Percentiles rank a stretch among this genome's conserved stretches.
These are phyloP conservation scores for Pleurozium schreberi DNA, from an alignment of 225 moss, liverwort and hornwort species.

Conservation along the genomic window DNA sequence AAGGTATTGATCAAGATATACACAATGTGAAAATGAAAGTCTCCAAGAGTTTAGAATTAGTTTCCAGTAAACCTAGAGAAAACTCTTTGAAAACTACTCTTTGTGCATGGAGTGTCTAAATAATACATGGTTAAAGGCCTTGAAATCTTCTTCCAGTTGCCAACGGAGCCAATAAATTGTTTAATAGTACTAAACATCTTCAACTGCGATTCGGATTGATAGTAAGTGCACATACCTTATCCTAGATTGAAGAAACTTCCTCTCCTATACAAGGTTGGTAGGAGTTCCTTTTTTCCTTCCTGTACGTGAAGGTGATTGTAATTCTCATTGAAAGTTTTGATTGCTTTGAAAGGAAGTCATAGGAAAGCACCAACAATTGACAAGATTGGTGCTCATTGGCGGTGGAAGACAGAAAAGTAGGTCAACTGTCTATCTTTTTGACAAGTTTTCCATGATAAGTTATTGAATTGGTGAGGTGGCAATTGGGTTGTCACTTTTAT, in stretches of 20 bases:
- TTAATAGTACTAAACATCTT: fast-evolving
- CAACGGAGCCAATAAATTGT: fast-evolving
- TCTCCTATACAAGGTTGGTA: background rate
- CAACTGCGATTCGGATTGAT: fast-evolving
- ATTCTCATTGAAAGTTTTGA: background rate
- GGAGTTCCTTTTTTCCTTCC: background rate
- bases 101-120: no score
- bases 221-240: background rate
- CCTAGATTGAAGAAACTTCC: background rate
- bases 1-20: no score
- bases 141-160: background rate
- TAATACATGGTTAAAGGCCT: no score
- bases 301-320: background rate
- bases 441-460: no score
- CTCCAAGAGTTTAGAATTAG: no score
- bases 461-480: background rate
- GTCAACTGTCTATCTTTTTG: background rate
- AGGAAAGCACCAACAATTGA: fast-evolving
- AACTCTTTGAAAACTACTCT: no score
- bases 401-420: background rate
- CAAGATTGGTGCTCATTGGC: background rate
- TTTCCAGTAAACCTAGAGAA: no score
- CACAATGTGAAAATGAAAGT: background rate
- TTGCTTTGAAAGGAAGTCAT: background rate
- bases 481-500: background rate